These are phyloP conservation scores for Paraleonurus japonicus DNA, from an alignment of 257 asterid species.

Conservation along the genomic window DNA sequence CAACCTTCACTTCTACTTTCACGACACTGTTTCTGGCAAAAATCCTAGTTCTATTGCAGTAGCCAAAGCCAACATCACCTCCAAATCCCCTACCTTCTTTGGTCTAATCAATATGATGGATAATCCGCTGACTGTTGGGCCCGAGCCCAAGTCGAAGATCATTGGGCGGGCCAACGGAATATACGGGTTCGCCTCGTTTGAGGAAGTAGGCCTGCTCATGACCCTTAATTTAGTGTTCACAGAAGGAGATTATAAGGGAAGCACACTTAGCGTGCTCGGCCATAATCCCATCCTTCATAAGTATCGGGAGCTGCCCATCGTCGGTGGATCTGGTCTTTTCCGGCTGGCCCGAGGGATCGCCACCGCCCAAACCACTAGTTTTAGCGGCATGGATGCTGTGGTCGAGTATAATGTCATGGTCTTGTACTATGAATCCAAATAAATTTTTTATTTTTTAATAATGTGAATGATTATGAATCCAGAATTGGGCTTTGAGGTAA, in stretches of 20 bases:
- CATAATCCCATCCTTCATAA: constrained; percentile 19
- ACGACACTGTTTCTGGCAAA: constrained; percentile 29
- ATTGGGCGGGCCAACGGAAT: constrained; percentile 48
- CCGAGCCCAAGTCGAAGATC: constrained; percentile 23
- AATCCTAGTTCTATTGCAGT: constrained; percentile 32
- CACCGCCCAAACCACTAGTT: not conserved
- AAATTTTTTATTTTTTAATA: not conserved
- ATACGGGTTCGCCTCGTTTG: constrained; percentile 22
- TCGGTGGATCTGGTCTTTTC: constrained; percentile 46
- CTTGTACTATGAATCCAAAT: not conserved
- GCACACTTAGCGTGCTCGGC: constrained; percentile 40
- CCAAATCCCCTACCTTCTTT: constrained; percentile 24
- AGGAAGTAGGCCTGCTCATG: constrained; percentile 24
- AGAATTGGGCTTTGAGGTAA: too few relatives aligned
- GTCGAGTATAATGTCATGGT: not conserved
- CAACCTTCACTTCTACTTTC: constrained; percentile 39
- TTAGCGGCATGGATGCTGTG: not conserved
- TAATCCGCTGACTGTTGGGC: constrained; percentile 34
- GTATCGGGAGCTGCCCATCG: constrained; percentile 41
- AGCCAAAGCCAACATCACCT: constrained; percentile 30
- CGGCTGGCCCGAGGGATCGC: constrained; percentile 38
- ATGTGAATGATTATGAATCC: not conserved
- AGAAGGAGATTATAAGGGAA: constrained; percentile 31
- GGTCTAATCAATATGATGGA: constrained; percentile 30
- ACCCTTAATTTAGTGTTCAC: constrained; percentile 33